A percentile compares a stretch with the other conserved stretches of the same genome.
Evolutionary conservation across 1,139 yeast genomes (phyloP).

Genomic region (Citeromyces hawaiiensis): DNA sequence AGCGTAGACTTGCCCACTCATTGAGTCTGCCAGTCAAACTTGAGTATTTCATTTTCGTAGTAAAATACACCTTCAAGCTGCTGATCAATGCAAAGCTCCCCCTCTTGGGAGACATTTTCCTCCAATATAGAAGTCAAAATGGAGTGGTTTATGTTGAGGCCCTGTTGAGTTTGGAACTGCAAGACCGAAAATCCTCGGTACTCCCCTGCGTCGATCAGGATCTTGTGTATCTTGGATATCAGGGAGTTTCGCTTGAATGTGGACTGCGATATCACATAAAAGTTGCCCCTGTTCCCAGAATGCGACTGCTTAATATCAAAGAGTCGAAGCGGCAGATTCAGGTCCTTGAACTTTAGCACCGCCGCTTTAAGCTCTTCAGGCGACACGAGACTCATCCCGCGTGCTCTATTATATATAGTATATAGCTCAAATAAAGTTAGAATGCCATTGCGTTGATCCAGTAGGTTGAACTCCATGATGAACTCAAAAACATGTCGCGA

Average conservation of each 20-base stretch:
- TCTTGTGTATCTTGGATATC: constrained; percentile 8
- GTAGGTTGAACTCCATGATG: constrained; percentile 24
- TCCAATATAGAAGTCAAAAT: constrained; percentile 12
- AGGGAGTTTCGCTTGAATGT: constrained; percentile 10
- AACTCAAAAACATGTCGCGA: constrained; percentile 51
- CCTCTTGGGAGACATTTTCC: constrained; percentile 8
- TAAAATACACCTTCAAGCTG: constrained; percentile 13
- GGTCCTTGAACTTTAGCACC: constrained; percentile 27
- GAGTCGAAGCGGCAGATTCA: constrained; percentile 18
- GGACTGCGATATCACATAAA: constrained; percentile 10
- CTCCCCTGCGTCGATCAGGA: constrained; percentile 4
- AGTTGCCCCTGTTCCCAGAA: constrained; percentile 2
- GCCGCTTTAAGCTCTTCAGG: constrained; percentile 44
- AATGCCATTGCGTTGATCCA: constrained; percentile 37
- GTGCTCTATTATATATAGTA: constrained; percentile 44
- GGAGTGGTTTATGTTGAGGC: constrained; percentile 13
- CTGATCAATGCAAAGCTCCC: constrained; percentile 13
- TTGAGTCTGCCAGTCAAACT: constrained; percentile 8
- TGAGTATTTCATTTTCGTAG: constrained; percentile 13
- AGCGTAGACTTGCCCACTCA: constrained; percentile 1
- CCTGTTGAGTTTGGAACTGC: constrained; percentile 12
- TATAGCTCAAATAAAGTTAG: constrained; percentile 48
- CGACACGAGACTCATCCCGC: constrained; percentile 44
- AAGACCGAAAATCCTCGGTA: constrained; percentile 13
- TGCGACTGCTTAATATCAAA: constrained; percentile 12